phyloP scores from a whole-genome alignment of 441 rosid genomes.

The Erysimum pusillum region DNA sequence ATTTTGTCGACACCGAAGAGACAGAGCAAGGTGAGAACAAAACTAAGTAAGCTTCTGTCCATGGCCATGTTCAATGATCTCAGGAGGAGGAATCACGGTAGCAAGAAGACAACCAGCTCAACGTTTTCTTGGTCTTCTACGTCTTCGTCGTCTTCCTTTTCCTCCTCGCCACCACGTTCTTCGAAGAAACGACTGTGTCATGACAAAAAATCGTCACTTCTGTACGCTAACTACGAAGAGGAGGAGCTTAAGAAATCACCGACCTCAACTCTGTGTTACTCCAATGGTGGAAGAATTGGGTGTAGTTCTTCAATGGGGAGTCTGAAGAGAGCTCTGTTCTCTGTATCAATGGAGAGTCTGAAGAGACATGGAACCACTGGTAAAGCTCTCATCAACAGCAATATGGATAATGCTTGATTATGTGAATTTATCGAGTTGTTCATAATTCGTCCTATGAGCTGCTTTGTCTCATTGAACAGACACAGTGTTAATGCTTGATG shows the following conservation, averaged over 20 bases:
- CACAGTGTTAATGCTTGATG: slow-evolving; percentile 30
- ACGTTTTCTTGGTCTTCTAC: slow-evolving; percentile 51
- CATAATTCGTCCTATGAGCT: slow-evolving; percentile 18
- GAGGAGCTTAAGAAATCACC: slow-evolving; percentile 37
- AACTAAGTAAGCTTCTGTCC: slow-evolving; percentile 34
- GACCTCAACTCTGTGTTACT: slow-evolving; percentile 41
- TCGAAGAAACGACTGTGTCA: slow-evolving; percentile 13
- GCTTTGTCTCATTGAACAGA: slow-evolving; percentile 33
- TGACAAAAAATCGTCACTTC: slow-evolving; percentile 33
- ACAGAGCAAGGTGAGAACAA: slow-evolving; percentile 43
- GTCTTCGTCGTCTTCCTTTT: slow-evolving; percentile 48
- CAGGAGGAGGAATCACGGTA: slow-evolving; percentile 36
- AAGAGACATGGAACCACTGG: slow-evolving; percentile 25
- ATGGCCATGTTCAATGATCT: slow-evolving; percentile 38
- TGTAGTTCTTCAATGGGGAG: slow-evolving; percentile 36
- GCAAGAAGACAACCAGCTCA: slow-evolving; percentile 39
- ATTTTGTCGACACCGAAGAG: slow-evolving; percentile 42
- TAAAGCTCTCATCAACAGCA: slow-evolving; percentile 9
- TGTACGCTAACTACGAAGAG: slow-evolving; percentile 19
- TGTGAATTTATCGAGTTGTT: slow-evolving; percentile 27
- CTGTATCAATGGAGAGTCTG: slow-evolving; percentile 9
- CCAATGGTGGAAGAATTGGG: slow-evolving; percentile 30
- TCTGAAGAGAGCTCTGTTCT: slow-evolving; percentile 34
- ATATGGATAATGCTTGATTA: slow-evolving; percentile 25
- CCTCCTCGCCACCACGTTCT: slow-evolving; percentile 39